A percentile compares a stretch with the other conserved stretches of the same genome.
These are phyloP conservation scores for Pontederia crassipes DNA, from an alignment of 176 grass and related monocot species.

Conservation along the genomic window DNA sequence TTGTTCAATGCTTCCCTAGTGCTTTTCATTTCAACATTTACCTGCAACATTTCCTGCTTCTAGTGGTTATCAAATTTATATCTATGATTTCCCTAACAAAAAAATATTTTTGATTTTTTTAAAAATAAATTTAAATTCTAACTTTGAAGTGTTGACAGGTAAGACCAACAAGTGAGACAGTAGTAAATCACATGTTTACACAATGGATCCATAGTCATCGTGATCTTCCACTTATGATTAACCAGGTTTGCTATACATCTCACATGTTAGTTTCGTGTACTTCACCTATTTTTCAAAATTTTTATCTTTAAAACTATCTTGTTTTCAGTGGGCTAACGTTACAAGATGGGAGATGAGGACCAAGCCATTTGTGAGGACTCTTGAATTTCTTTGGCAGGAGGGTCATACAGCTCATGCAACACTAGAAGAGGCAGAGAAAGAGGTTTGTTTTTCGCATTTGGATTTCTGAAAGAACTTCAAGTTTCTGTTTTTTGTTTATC, in stretches of 20 bases:
- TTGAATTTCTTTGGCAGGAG: conserved; percentile 99
- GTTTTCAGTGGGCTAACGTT: conserved; percentile 83
- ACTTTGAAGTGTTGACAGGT: conserved; percentile 86
- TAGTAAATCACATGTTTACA: conserved; percentile 99
- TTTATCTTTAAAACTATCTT: conserved; percentile 6
- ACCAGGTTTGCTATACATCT: conserved; percentile 44
- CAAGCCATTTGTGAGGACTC: conserved; percentile 90
- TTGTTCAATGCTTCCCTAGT: conserved; percentile 1
- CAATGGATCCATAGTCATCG: conserved; percentile 98
- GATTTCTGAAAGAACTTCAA: neutral
- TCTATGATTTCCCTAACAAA: too few species aligned
- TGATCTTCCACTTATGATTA: conserved; percentile 98
- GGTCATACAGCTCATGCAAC: conserved; percentile 97
- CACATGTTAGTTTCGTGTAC: too few species aligned
- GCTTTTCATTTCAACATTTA: conserved; percentile 11
- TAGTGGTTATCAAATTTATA: neutral
- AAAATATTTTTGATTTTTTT: too few species aligned
- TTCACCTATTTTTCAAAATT: conserved; percentile 10
- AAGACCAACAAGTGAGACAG: conserved; percentile 99
- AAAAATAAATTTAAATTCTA: conserved; percentile 23
- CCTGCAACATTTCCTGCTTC: neutral
- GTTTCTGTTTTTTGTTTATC: neutral
- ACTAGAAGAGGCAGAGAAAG: conserved; percentile 73
- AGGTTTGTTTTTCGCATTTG: conserved; percentile 40
- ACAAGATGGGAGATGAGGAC: conserved; percentile 99